These are phyloP conservation scores for Aspergillus egyptiacus DNA, from an alignment of 495 filamentous ascomycete species.

Conservation along the genomic window DNA sequence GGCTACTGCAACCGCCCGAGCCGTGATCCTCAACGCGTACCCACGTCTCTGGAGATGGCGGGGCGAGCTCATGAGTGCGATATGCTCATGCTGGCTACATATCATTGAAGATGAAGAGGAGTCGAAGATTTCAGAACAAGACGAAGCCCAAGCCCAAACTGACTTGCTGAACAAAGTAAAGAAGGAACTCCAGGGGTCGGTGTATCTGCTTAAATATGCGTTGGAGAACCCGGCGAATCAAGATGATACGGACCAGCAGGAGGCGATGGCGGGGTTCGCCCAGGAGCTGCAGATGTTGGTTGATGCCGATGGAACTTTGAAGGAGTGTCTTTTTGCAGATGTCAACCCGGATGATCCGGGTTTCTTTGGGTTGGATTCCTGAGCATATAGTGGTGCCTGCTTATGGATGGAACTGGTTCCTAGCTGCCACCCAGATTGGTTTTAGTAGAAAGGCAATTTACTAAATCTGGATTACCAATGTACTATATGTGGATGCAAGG, in stretches of 20 bases:
- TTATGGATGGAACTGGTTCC: not conserved
- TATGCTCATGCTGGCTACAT: slow-evolving; percentile 63
- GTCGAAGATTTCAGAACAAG: not conserved
- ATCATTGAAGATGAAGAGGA: slow-evolving; percentile 39
- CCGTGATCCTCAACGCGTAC: slow-evolving; percentile 64
- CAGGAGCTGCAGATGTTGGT: slow-evolving; percentile 33
- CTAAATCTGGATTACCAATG: too few relatives aligned
- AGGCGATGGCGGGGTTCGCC: slow-evolving; percentile 23
- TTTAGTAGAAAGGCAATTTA: too few relatives aligned
- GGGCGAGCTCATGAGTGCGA: slow-evolving; percentile 61
- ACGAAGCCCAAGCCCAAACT: not conserved
- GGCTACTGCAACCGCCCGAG: slow-evolving; percentile 49
- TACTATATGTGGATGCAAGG: too few relatives aligned
- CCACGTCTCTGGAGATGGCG: slow-evolving; percentile 59
- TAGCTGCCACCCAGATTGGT: too few relatives aligned
- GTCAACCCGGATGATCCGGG: slow-evolving; percentile 14
- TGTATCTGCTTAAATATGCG: slow-evolving; percentile 33
- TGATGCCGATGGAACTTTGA: slow-evolving; percentile 31
- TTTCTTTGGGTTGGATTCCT: slow-evolving; percentile 8
- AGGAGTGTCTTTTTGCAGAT: slow-evolving; percentile 24
- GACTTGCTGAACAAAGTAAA: slow-evolving; percentile 29
- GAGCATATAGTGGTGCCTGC: not conserved
- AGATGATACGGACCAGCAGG: slow-evolving; percentile 18
- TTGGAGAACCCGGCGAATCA: slow-evolving; percentile 24
- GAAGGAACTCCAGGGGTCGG: slow-evolving; percentile 41